phyloP scores from a whole-genome alignment of 2,329 filamentous ascomycete species.

The Colletotrichum sp. region DNA sequence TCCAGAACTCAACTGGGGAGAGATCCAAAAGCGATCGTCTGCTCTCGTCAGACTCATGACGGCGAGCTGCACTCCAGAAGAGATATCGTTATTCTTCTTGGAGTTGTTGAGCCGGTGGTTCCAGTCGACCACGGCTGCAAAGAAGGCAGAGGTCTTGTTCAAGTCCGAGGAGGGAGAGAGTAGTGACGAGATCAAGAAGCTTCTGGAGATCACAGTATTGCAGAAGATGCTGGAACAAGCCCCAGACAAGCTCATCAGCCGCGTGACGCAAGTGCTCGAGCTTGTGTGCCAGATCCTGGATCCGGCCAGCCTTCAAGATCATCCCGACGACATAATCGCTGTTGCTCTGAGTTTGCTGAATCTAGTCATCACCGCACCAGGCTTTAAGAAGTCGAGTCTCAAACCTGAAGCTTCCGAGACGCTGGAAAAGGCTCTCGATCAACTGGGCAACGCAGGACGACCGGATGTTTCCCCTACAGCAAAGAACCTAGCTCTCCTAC shows the following conservation, averaged over 20 bases:
- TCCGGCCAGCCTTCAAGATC: slow-evolving; percentile 44
- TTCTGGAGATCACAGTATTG: slow-evolving; percentile 66
- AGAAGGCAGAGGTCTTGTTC: slow-evolving; percentile 30
- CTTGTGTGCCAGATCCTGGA: slow-evolving; percentile 66
- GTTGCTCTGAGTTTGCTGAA: slow-evolving; percentile 67
- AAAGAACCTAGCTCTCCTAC: slow-evolving; percentile 58
- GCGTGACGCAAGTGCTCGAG: slow-evolving; percentile 69
- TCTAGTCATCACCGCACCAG: slow-evolving; percentile 61
- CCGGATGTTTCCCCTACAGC: slow-evolving; percentile 57
- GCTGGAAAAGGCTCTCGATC: slow-evolving; percentile 55
- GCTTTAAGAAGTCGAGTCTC: slow-evolving; percentile 56
- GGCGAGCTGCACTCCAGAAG: slow-evolving; percentile 56
- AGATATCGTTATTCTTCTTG: slow-evolving; percentile 66
- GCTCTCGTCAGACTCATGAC: slow-evolving; percentile 56
- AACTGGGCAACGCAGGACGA: slow-evolving; percentile 42
- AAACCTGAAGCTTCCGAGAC: slow-evolving; percentile 44
- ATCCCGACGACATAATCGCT: slow-evolving; percentile 53
- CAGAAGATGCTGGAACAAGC: slow-evolving; percentile 69
- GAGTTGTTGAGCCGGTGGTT: slow-evolving; percentile 65
- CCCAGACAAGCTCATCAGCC: slow-evolving; percentile 66
- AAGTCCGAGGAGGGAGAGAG: slow-evolving; percentile 31
- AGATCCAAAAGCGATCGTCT: slow-evolving; percentile 53
- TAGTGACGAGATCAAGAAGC: slow-evolving; percentile 47
- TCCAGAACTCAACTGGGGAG: slow-evolving; percentile 41
- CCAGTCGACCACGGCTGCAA: slow-evolving; percentile 28